Evolutionary conservation across 257 asterid genomes (phyloP).

Genomic region (Salvia miltiorrhiza): DNA sequence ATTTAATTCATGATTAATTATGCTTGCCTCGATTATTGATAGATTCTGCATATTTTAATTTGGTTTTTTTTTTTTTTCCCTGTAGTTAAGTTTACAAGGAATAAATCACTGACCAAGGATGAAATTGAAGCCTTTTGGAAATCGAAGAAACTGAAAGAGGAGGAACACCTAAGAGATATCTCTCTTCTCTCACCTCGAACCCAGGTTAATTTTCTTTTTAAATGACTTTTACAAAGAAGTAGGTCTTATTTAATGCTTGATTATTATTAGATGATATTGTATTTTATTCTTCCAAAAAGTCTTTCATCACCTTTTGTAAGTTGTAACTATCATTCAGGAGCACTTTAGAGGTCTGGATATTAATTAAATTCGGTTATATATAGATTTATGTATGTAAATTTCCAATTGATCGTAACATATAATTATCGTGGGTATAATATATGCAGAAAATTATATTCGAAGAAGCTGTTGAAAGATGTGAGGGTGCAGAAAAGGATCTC

Average conservation of each 20-base stretch:
- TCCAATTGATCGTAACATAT: not conserved
- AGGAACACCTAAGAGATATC: slow-evolving; percentile 58
- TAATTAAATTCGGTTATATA: too few species aligned
- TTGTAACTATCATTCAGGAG: too few species aligned
- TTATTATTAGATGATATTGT: too few species aligned
- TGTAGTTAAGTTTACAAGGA: slow-evolving; percentile 48
- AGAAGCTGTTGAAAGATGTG: slow-evolving; percentile 18
- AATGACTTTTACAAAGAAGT: not conserved
- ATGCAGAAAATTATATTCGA: slow-evolving; percentile 37
- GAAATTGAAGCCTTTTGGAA: slow-evolving; percentile 76
- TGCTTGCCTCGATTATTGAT: too few species aligned
- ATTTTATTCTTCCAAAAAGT: too few species aligned
- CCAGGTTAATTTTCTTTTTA: slow-evolving; percentile 24
- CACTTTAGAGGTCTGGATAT: too few species aligned
- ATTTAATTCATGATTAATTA: not conserved
- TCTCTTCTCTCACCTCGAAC: slow-evolving; percentile 61
- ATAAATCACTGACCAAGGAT: slow-evolving; percentile 64
- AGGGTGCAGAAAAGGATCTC: slow-evolving; percentile 1
- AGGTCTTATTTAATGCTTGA: too few species aligned
- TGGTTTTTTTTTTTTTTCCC: not conserved
- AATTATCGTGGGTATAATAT: too few species aligned
- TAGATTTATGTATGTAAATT: too few species aligned
- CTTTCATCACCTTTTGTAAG: too few species aligned
- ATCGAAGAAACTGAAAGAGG: slow-evolving; percentile 55
- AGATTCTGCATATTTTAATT: not conserved